Evolutionary conservation across 1,284 basidiomycete species (phyloP), one percentile per base, ranked within the genome.

Genomic region (Xerocomus nothofagi): DNA sequence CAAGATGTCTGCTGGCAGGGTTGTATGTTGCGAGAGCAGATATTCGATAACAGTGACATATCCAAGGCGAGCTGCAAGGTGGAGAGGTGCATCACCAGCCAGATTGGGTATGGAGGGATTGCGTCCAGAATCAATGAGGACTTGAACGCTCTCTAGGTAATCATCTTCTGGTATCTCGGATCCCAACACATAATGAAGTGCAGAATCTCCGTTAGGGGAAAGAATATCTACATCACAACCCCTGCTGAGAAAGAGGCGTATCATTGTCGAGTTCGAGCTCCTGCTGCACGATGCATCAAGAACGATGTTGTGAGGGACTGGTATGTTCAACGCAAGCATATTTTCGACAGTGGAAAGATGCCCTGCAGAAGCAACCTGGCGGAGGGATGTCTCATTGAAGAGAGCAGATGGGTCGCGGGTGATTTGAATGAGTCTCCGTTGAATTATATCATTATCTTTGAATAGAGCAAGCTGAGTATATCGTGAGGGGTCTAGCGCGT

Each of bases 61-160:
- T 24, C 27, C 44, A 18, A 4, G 1, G 9, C 10, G 2, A 14
- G 10, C 33, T 4, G 48, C 46, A 17, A 41, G n/a, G 9, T 26
- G 26, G 14, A 47, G 12, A 9, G 24, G 33, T 6, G 33, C 51
- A 3, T 29, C 3, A 3, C 48, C 48, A 8, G 2, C 12, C 12
- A 24, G 3, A 41, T 48, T 30, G 5, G 3, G 5, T 3, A 4
- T 5, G 2, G 20, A 51, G 6, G 47, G 27, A n/a, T 51, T n/a
- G 21, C 49, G 44, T 20, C 47, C 47, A 4, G 47, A 36, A 21
- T 44, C 15, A 3, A 44, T 6, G 37, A 48, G 47, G 3, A n/a
- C 8, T 11, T 14, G 34, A 8, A 51, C 23, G 5, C 14, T 20
- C 9, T 43, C 21, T 4, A 26, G 8, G 3, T 14, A 24, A 5